These are phyloP conservation scores for Cylindrodendrum hubeiense DNA, from an alignment of 2,329 filamentous ascomycete genomes.

Conservation along the genomic window DNA sequence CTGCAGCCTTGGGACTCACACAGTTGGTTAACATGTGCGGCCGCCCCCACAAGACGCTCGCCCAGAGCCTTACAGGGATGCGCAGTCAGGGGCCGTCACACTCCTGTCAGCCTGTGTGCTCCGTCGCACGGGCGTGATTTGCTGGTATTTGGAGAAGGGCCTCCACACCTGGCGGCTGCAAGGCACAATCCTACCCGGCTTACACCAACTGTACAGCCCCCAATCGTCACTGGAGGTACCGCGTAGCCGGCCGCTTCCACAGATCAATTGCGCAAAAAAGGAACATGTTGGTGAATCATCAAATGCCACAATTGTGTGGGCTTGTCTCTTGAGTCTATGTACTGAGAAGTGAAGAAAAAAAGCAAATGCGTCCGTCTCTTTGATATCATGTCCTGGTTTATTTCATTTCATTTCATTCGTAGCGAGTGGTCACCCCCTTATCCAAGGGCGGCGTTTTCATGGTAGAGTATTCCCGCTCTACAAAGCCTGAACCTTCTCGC, in stretches of 20 bases:
- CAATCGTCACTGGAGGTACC: too few species aligned
- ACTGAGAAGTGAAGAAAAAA: slow-evolving; percentile 35
- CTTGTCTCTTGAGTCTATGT: slow-evolving; percentile 32
- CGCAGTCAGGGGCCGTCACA: background rate
- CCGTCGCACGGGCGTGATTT: background rate
- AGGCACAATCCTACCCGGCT: background rate
- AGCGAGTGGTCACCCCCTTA: slow-evolving; percentile 33
- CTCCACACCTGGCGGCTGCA: background rate
- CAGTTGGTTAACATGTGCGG: background rate
- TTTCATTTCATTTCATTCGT: slow-evolving; percentile 40
- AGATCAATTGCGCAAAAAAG: background rate
- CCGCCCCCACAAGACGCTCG: background rate
- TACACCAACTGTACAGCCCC: background rate
- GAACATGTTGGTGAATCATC: background rate
- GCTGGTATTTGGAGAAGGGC: background rate
- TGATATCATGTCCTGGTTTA: slow-evolving; percentile 36
- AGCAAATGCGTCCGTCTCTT: slow-evolving; percentile 29
- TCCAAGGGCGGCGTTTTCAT: slow-evolving; percentile 34
- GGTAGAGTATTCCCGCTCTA: slow-evolving; percentile 2
- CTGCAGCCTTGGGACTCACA: background rate
- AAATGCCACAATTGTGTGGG: slow-evolving; percentile 18
- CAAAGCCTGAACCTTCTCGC: slow-evolving; percentile 48
- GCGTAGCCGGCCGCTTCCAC: background rate
- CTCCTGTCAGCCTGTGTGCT: background rate
- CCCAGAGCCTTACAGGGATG: background rate